These are phyloP conservation scores for Gloeophyllum trabeum DNA, from an alignment of 768 basidiomycete genomes.

Conservation along the genomic window DNA sequence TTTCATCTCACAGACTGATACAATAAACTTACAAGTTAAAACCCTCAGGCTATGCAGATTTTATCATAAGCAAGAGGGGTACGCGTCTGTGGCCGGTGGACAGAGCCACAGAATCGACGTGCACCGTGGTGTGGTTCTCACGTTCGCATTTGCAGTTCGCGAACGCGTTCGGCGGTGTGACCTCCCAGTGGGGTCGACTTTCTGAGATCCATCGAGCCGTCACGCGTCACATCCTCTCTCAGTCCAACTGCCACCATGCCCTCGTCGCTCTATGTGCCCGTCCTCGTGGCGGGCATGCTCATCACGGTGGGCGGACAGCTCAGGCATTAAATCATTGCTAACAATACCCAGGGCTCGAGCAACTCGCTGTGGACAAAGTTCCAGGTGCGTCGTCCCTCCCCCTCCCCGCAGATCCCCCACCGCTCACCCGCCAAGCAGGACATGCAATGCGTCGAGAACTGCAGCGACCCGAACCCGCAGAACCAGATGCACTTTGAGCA, in stretches of 20 bases:
- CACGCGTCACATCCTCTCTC: no score
- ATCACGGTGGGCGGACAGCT: slow-evolving; percentile 63
- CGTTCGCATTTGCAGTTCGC: no score
- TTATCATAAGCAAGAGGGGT: no score
- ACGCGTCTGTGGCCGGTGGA: no score
- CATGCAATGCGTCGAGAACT: slow-evolving; percentile 98
- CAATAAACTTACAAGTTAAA: no score
- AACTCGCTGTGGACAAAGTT: slow-evolving; percentile 80
- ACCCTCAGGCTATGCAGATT: no score
- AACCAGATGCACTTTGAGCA: slow-evolving; percentile 79
- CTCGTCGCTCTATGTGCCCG: slow-evolving; percentile 53
- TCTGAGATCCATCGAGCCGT: no score
- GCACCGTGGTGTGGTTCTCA: no score
- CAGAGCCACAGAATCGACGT: no score
- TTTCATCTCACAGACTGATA: no score
- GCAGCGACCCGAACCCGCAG: slow-evolving; percentile 47
- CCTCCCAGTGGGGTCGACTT: no score
- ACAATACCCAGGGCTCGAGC: slow-evolving; percentile 62
- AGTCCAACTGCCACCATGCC: slow-evolving; percentile 52
- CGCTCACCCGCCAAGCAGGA: slow-evolving; percentile 35
- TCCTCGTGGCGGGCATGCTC: slow-evolving; percentile 90
- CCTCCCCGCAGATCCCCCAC: slow-evolving; percentile 1
- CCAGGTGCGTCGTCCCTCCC: slow-evolving; percentile 38
- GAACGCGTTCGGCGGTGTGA: no score
- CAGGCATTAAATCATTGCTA: slow-evolving; percentile 1